These are phyloP conservation scores for Neurospora sp. DNA, from an alignment of 495 filamentous ascomycete species.

Conservation along the genomic window DNA sequence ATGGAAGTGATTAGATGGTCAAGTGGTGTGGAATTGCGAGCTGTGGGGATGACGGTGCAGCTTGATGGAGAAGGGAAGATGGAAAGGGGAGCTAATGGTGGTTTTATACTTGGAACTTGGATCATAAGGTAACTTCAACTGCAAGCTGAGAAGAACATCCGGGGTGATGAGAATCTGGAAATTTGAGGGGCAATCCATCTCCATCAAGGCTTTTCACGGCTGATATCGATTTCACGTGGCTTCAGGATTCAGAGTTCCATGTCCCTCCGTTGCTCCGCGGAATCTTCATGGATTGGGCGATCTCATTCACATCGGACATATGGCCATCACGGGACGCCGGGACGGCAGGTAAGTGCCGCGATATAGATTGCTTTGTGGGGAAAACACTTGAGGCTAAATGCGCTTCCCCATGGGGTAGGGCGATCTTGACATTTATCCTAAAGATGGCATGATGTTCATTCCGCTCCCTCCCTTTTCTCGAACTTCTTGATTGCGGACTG, in stretches of 20 bases:
- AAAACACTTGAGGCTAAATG: neutral
- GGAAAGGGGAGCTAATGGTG: neutral
- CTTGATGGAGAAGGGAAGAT: neutral
- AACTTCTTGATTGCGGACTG: too few relatives aligned
- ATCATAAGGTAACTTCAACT: too few relatives aligned
- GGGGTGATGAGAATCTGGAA: too few relatives aligned
- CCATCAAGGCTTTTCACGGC: neutral
- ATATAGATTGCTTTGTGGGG: neutral
- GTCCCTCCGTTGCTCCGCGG: neutral
- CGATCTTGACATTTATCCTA: neutral
- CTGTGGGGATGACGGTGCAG: too few relatives aligned
- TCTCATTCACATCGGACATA: neutral
- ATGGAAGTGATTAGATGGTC: too few relatives aligned
- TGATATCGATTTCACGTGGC: neutral
- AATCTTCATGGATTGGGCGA: fast-evolving
- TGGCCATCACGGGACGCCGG: neutral
- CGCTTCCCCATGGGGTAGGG: neutral
- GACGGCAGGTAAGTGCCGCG: neutral
- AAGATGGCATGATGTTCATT: neutral
- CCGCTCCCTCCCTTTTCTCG: too few relatives aligned
- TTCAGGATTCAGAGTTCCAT: neutral
- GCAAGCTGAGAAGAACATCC: too few relatives aligned
- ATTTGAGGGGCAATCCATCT: neutral
- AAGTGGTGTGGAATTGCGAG: too few relatives aligned
- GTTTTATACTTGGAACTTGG: too few relatives aligned